Conservation (phyloP, 495 filamentous ascomycete genomes). For the Jackrogersella multiformis region DNA sequence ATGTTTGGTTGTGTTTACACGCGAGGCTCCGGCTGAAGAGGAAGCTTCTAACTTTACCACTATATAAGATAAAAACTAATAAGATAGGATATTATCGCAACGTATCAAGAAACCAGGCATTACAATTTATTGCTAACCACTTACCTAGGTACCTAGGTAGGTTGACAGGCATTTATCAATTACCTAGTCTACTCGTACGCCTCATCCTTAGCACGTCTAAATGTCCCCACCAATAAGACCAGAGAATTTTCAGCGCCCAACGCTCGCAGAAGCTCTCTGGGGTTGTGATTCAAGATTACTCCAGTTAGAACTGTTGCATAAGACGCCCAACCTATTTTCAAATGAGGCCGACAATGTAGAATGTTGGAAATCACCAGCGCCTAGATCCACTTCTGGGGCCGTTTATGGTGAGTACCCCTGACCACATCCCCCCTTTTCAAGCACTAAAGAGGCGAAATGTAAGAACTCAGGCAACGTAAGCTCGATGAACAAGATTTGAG, state of each 20-base stretch:
- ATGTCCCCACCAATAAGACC: neutral
- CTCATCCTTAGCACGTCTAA: no score
- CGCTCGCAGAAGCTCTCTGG: neutral
- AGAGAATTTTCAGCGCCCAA: no score
- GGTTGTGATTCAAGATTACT: neutral
- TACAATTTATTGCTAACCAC: neutral
- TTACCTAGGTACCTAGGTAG: neutral
- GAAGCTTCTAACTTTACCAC: neutral
- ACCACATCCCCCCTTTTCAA: neutral
- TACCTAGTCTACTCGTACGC: no score
- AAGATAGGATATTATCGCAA: neutral
- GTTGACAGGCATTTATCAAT: no score
- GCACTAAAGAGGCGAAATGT: neutral
- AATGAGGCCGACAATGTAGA: neutral
- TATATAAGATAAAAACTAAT: no score
- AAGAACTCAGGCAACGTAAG: neutral
- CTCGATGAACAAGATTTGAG: neutral
- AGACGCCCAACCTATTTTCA: neutral
- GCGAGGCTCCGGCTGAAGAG: neutral
- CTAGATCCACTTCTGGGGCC: neutral
- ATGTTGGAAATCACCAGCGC: neutral
- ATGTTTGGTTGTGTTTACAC: neutral
- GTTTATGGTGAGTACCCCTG: neutral
- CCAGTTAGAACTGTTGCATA: neutral
- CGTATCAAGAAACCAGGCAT: neutral